Base-by-base conservation (phyloP, 2,329 filamentous ascomycete species). In the Hypomyces rosellus region DNA sequence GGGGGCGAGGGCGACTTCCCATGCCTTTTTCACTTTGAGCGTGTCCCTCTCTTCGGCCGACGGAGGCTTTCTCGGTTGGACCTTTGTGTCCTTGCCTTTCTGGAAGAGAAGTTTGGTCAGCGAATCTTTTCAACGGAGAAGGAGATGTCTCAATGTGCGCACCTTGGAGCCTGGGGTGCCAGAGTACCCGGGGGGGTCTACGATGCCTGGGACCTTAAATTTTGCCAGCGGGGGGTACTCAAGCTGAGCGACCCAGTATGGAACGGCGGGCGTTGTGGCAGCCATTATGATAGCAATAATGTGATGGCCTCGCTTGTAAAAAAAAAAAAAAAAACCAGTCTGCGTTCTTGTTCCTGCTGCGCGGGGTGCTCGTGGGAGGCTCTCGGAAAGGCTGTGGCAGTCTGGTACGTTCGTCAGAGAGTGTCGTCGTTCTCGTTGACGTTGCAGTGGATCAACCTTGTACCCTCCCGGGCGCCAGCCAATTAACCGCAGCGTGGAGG, bases 21-120 rank as follows among this genome's bases (percentile, higher is more conserved):
- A 99, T 0, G 93, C 93, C 70, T 99, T 99, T 73, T 99, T 99
- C 61, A 99, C 75, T 76, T 97, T 97, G 56, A 99, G 77, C 18
- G 86, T 90, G 68, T 97, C 92, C 78, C 91, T 96, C 71, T 97
- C 91, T 62, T 87, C 87, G 58, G 85, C 70, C 1, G 86, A 85
- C 33, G 86, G 86, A 53, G 85, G 75, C 61, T 86, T 82, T 59
- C 86, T 82, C 51, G 51, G 76, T 57, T 74, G 71, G 41, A 61
- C 50, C 58, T 77, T 78, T 53, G 67, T 54, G 50, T 77, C 74
- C 55, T 78, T 78, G 25, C 75, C 73, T 59, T 78, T 77, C 74
- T 77, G 37, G 2, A 34, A 15, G 25, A 33, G 33, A 22, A 15
- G 18, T 13, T 3, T n/a, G 6, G n/a, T 52, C 12, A 52, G 50